Base-by-base conservation (phyloP, 805 yeast species). In the Barnettozyma wickerhamii region DNA sequence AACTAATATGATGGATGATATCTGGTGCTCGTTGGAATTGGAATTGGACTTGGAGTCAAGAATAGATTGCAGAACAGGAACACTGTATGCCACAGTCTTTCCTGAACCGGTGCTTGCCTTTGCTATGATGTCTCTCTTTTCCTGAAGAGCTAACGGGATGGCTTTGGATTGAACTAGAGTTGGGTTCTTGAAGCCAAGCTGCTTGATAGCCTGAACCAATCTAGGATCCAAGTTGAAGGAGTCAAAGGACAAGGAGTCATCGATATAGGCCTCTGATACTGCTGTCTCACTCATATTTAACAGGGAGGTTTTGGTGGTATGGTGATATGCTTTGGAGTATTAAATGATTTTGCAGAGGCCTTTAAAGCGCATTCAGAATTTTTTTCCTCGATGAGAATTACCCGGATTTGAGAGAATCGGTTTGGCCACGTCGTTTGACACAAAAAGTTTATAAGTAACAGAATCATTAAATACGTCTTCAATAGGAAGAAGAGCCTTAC, bases 51-150 rank as follows among this genome's bases (percentile, higher is more conserved):
- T 65, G 33, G 65, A 67, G 18, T 69, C 65, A 44, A 91, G 66
- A 30, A 93, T 75, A 30, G 79, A 74, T 60, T 93, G 95, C 30
- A 93, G 62, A 14, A 93, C 81, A 6, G 99, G 99, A 36, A 91
- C 74, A 48, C 83, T 65, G 59, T 91, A 91, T 2, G 97, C 95
- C 10, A 87, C 85, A 0, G 98, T 91, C 63, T 91, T 91, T 49
- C 98, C 98, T 7, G 96, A 84, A 4, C 99, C 99, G 0, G 99
- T 91, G 19, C 87, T 79, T 6, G 98, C 96, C 58, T 85, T 81
- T 29, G 97, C 97, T 35, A 91, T 83, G 48, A 91, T 84, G 60
- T 91, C 97, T 66, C 89, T 82, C 58, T 83, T 85, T 51, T 91
- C 93, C 49, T 87, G 84, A 39, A 93, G 65, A 1, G 99, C 96